Evolutionary conservation across 2,329 filamentous ascomycete species (phyloP).

Genomic region (Fusarium sp.): DNA sequence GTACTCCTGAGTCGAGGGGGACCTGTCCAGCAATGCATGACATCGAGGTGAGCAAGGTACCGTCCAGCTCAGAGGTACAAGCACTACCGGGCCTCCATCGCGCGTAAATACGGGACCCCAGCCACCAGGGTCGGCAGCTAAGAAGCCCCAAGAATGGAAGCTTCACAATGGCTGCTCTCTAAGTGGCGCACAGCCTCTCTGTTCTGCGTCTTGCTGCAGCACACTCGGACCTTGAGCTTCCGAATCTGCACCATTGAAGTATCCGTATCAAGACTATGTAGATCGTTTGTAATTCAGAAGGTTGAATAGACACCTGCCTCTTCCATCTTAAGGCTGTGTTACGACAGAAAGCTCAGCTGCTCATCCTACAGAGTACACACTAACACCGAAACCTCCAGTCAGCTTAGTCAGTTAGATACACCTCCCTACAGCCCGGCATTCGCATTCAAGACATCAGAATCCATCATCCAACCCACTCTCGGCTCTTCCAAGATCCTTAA

Average conservation of each 20-base stretch:
- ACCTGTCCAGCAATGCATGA: background rate
- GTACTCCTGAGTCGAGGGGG: background rate
- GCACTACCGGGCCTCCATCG: background rate
- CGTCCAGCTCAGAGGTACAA: background rate
- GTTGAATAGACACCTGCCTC: background rate
- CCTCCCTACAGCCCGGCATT: background rate
- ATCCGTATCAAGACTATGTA: background rate
- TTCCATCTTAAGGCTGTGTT: background rate
- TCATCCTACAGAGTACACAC: background rate
- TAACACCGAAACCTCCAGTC: background rate
- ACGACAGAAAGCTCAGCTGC: background rate
- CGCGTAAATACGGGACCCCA: slow-evolving; percentile 10
- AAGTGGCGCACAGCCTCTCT: slow-evolving; percentile 20
- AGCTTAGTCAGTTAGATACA: background rate
- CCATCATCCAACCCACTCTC: background rate
- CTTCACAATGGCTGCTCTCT: slow-evolving; percentile 25
- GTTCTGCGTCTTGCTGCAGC: background rate
- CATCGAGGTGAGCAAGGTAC: slow-evolving; percentile 10
- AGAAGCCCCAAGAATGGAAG: slow-evolving; percentile 35
- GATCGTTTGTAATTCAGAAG: background rate
- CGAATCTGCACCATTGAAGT: background rate
- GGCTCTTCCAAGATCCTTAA: slow-evolving; percentile 52
- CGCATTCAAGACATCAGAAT: background rate
- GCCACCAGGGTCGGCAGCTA: slow-evolving; percentile 37
- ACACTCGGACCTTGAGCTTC: background rate